Conservation (phyloP, 306 rosid species). For the Oemleria cerasiformis region DNA sequence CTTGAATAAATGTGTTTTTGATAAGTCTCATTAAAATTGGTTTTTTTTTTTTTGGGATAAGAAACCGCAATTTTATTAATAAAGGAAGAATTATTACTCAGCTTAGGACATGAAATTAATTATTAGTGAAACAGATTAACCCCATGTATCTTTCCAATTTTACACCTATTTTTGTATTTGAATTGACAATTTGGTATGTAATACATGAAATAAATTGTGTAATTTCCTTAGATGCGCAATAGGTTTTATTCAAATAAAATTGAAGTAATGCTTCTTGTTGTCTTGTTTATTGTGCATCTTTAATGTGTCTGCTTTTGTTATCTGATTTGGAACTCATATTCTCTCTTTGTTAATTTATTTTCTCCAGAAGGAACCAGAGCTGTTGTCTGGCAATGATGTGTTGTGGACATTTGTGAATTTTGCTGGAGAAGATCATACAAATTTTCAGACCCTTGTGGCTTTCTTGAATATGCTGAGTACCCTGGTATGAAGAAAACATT, state of each 20-base stretch:
- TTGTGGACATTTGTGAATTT: slow-evolving; percentile 97
- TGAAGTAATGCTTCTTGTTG: background rate
- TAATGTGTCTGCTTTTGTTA: slow-evolving; percentile 8
- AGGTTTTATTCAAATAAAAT: background rate
- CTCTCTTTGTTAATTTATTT: background rate
- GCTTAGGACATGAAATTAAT: background rate
- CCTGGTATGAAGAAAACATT: slow-evolving; percentile 51
- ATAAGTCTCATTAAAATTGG: no score
- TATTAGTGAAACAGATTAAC: background rate
- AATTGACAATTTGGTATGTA: background rate
- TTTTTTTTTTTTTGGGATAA: background rate
- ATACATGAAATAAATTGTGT: background rate
- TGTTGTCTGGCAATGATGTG: slow-evolving; percentile 81
- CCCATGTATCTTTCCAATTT: background rate
- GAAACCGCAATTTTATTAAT: background rate
- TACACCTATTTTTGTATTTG: background rate
- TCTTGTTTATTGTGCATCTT: slow-evolving; percentile 1
- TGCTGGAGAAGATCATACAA: slow-evolving; percentile 97
- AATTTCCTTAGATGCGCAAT: background rate
- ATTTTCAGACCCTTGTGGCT: slow-evolving; percentile 87
- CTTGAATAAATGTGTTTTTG: background rate
- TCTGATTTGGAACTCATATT: slow-evolving; percentile 25
- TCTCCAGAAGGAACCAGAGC: slow-evolving; percentile 92
- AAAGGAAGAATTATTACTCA: background rate
- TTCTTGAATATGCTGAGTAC: slow-evolving; percentile 97